Evolutionary conservation across 345 rosid genomes (phyloP).

Genomic region (Salix viminalis): DNA sequence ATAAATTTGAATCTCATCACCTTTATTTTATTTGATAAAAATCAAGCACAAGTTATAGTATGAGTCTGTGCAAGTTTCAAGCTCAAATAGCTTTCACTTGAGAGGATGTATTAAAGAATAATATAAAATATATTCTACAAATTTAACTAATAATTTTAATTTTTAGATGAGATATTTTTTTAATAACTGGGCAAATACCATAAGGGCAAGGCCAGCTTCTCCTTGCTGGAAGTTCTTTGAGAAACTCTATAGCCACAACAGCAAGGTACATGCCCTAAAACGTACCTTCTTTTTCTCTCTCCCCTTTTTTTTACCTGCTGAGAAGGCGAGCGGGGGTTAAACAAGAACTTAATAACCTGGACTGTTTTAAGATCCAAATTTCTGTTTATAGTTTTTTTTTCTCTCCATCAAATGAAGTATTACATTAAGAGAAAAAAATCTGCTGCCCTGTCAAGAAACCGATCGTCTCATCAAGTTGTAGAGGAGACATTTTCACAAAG

Average conservation of each 20-base stretch:
- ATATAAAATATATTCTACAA: not conserved
- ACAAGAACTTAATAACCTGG: not conserved
- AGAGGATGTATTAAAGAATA: fast-evolving
- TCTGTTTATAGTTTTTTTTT: not conserved
- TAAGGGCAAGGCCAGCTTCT: too few species aligned
- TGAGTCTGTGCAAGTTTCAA: fast-evolving
- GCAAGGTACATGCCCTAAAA: too few species aligned
- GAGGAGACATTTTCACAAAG: not conserved
- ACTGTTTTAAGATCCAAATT: not conserved
- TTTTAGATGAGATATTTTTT: fast-evolving
- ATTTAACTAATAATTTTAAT: too few species aligned
- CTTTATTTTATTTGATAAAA: too few species aligned
- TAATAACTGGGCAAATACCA: too few species aligned
- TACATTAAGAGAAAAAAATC: not conserved
- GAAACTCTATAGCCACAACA: too few species aligned
- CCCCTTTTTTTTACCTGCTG: not conserved
- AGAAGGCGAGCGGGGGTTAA: too few species aligned
- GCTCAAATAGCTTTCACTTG: fast-evolving
- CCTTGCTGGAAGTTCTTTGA: too few species aligned
- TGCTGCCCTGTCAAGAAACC: not conserved
- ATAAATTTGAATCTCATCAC: too few species aligned
- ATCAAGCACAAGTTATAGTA: too few species aligned
- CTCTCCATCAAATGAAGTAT: not conserved
- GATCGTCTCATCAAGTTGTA: not conserved
- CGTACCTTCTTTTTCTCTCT: too few species aligned